Evolutionary conservation across 768 basidiomycete genomes (phyloP), one percentile per base, ranked within the genome.

Genomic region (Amyloporia xantha): DNA sequence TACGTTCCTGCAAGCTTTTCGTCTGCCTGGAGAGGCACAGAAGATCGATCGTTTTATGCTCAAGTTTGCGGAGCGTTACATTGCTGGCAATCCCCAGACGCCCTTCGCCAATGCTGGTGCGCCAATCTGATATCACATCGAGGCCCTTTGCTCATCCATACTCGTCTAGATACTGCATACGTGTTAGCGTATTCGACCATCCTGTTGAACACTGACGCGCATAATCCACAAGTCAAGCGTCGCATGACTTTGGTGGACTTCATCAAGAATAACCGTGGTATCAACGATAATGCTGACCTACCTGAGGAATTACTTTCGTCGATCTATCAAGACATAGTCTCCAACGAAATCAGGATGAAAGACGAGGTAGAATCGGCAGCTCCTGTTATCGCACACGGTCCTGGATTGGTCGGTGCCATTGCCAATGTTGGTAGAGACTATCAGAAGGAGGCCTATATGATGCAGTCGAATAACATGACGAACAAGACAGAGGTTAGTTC

Each of bases 11-110:
- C 96, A 99, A 65, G 80, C 91, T 3, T 98, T 98, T 78, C 88
- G 96, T 41, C 77, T 99, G 17, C 96, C 96, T 5, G 96, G 96
- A 38, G 96, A 99, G 68, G 74, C 92, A 0, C 96, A 99, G 66
- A 98, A 98, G 70, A 98, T 99, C 57, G 96, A 99, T 75, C 84
- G 96, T 7, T 98, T 81, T 70, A 94, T 99, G 91, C 80, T 98
- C 47, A 99, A 99, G 66, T 99, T 97, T 61, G 95, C 96, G 7
- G 94, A 98, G 64, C 81, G 93, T 28, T 99, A 92, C 64, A 92
- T 97, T 53, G 89, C 84, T 11, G 85, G 84, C 48, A 97, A 98
- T 64, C 68, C 81, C 0, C 78, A 84, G 56, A 88, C 87, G 1
- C 76, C 80, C 2, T 99, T 98, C 61, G 87, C 90, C 44, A 98